These are phyloP conservation scores for Tephrocybe sp. DNA, from an alignment of 768 basidiomycete genomes.

Conservation along the genomic window DNA sequence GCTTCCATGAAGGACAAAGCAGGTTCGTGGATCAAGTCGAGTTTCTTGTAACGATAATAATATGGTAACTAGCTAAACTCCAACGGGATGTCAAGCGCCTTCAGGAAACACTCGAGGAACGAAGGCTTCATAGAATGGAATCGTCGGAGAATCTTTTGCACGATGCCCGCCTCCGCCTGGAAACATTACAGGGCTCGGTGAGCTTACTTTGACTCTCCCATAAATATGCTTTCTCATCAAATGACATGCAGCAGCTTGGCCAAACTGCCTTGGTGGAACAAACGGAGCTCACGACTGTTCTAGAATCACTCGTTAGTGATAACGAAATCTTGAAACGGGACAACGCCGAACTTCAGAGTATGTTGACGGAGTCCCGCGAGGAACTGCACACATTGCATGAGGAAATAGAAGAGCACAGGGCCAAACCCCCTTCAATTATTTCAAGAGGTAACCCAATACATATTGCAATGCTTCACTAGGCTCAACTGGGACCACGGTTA, in stretches of 20 bases:
- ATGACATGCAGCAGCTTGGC: conserved; percentile 34
- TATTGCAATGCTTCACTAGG: not conserved
- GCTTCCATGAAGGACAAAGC: conserved; percentile 66
- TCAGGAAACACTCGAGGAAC: conserved; percentile 61
- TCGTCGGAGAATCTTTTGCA: conserved; percentile 66
- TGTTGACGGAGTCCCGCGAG: conserved; percentile 76
- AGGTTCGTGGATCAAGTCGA: conserved; percentile 37
- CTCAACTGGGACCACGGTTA: not conserved
- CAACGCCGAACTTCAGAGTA: conserved; percentile 73
- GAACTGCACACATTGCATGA: conserved; percentile 68
- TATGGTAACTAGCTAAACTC: conserved; percentile 53
- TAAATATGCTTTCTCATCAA: conserved; percentile 16
- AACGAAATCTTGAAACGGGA: conserved; percentile 83
- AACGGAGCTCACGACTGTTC: conserved; percentile 61
- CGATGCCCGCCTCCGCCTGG: conserved; percentile 64
- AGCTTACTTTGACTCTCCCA: conserved; percentile 6
- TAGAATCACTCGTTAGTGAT: conserved; percentile 85
- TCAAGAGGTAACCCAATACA: conserved; percentile 36
- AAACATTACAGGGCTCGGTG: conserved; percentile 60
- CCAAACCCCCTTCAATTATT: conserved; percentile 41
- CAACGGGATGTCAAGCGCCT: conserved; percentile 66
- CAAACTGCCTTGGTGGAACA: conserved; percentile 46
- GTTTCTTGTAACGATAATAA: conserved; percentile 1
- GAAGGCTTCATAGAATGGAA: conserved; percentile 58
- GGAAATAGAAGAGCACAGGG: conserved; percentile 74